phyloP scores from a whole-genome alignment of 768 basidiomycete species.

The Suillus sp. region DNA sequence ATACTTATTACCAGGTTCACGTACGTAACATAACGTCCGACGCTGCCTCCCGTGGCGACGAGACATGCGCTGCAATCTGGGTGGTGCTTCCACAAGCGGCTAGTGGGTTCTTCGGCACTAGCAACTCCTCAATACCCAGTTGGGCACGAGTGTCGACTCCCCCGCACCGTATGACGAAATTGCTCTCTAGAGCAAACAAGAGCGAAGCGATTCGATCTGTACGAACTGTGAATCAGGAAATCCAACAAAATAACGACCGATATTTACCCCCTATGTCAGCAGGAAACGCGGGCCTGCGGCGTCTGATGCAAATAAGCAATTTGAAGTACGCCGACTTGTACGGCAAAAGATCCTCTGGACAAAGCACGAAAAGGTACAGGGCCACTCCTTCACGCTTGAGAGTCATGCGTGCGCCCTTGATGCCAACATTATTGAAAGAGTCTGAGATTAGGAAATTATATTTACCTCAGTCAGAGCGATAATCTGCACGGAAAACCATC shows the following conservation, averaged over 20 bases:
- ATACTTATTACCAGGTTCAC: constrained; percentile 17
- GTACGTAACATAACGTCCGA: constrained; percentile 40
- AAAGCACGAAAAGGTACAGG: constrained; percentile 48
- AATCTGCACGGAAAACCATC: constrained; percentile 36
- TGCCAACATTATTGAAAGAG: not conserved
- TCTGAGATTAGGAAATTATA: constrained; percentile 10
- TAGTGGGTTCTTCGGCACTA: constrained; percentile 17
- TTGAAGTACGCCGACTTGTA: constrained; percentile 53
- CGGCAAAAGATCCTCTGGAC: constrained; percentile 39
- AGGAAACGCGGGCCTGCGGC: constrained; percentile 32
- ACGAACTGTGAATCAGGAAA: constrained; percentile 6
- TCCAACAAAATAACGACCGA: not conserved
- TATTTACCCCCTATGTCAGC: constrained; percentile 30
- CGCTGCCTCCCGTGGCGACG: constrained; percentile 11
- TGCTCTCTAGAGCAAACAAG: constrained; percentile 34
- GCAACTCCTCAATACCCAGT: constrained; percentile 38
- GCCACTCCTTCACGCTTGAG: constrained; percentile 44
- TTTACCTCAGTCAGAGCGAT: constrained; percentile 54
- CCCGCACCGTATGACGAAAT: constrained; percentile 29
- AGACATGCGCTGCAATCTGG: constrained; percentile 1
- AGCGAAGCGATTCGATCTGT: constrained; percentile 35
- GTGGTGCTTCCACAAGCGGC: not conserved
- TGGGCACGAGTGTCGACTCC: constrained; percentile 34
- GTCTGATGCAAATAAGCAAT: constrained; percentile 44
- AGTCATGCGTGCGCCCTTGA: constrained; percentile 49